Percentiles rank a stretch among this genome's conserved stretches.
phyloP scores from a whole-genome alignment of 208 protist species.

The Spongospora subterranea region DNA sequence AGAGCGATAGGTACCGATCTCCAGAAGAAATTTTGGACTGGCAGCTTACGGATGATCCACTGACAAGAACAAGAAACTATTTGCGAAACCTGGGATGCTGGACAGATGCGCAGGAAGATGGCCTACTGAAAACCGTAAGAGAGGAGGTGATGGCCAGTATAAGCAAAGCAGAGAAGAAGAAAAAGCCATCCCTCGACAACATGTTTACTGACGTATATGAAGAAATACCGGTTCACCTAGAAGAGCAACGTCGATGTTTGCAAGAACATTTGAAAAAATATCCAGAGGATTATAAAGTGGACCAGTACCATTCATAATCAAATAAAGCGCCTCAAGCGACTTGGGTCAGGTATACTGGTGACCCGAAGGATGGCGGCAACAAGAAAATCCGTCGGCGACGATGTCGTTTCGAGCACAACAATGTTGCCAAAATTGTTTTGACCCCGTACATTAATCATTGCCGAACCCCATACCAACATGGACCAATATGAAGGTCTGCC shows the following conservation, averaged over 20 bases:
- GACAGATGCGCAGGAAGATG: constrained; percentile 27
- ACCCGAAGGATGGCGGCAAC: too few relatives aligned
- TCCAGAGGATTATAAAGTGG: constrained; percentile 38
- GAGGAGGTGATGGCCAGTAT: not conserved
- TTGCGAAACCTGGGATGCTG: constrained; percentile 49
- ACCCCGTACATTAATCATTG: too few relatives aligned
- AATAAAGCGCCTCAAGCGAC: too few relatives aligned
- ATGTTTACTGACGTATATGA: constrained; percentile 64
- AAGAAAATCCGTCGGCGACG: too few relatives aligned
- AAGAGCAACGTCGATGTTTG: constrained; percentile 44
- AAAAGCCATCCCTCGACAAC: constrained; percentile 19
- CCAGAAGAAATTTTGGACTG: constrained; percentile 58
- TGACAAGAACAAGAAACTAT: constrained; percentile 26
- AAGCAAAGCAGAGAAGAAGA: constrained; percentile 30
- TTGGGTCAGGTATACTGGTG: too few relatives aligned
- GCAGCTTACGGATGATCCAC: constrained; percentile 41
- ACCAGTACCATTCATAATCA: constrained; percentile 9
- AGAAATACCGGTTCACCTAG: constrained; percentile 55
- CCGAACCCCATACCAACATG: too few relatives aligned
- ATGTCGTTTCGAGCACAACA: not conserved
- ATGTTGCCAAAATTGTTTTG: not conserved
- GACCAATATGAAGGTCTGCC: too few relatives aligned
- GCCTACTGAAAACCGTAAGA: not conserved
- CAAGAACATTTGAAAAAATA: constrained; percentile 17
- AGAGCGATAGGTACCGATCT: constrained; percentile 34